Percentiles rank a stretch among this genome's conserved stretches.
phyloP scores from a whole-genome alignment of 768 basidiomycete species.

The Calocybe indica region DNA sequence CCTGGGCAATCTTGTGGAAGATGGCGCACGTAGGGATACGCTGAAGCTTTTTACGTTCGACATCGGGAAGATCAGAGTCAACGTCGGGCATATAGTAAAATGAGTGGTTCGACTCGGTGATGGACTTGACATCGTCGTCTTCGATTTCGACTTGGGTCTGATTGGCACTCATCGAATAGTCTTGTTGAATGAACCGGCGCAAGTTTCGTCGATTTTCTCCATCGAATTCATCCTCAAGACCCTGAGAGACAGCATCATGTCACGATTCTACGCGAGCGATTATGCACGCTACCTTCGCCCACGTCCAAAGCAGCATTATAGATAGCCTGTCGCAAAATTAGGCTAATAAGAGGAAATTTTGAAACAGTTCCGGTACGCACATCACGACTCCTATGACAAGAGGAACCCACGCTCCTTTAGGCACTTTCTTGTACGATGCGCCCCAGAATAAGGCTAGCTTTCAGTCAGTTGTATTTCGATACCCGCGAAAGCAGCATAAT shows the following conservation, averaged over 20 bases:
- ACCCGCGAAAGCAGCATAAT: background rate
- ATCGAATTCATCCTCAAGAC: conserved; percentile 58
- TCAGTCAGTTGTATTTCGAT: background rate
- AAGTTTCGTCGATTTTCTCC: conserved; percentile 46
- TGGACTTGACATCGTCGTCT: conserved; percentile 8
- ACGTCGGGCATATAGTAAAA: conserved; percentile 14
- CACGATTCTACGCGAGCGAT: background rate
- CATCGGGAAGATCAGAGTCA: conserved; percentile 10
- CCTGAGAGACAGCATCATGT: conserved; percentile 15
- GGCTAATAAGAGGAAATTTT: background rate
- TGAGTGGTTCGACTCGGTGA: background rate
- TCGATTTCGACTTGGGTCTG: conserved; percentile 7
- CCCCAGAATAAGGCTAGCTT: conserved; percentile 52
- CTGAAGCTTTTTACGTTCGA: conserved; percentile 18
- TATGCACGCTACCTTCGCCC: conserved; percentile 41
- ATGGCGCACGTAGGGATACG: conserved; percentile 49
- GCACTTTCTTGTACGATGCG: conserved; percentile 53
- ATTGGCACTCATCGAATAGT: conserved; percentile 9
- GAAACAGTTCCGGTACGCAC: conserved; percentile 18
- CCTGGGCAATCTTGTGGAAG: conserved; percentile 49
- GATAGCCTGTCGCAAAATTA: conserved; percentile 25
- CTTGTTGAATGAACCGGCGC: conserved; percentile 43
- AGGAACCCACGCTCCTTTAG: conserved; percentile 66
- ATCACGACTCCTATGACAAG: conserved; percentile 48
- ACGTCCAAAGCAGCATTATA: conserved; percentile 57